Base-by-base conservation (phyloP, 2,329 filamentous ascomycete species). In the Chalaropsis thielavioides region DNA sequence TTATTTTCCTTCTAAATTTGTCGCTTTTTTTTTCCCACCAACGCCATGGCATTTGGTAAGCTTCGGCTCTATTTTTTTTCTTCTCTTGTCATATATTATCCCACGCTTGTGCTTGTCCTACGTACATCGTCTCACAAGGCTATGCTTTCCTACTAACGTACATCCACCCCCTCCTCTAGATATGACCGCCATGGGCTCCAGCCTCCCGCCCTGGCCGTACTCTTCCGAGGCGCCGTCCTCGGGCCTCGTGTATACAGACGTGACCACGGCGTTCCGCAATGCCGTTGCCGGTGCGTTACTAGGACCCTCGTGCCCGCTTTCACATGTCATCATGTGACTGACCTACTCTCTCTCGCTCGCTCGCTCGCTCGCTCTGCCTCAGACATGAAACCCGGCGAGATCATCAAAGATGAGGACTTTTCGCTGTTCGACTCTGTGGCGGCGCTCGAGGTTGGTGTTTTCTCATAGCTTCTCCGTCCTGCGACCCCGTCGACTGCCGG, bases 381-480 rank as follows among this genome's bases (percentile, higher is more conserved):
- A 67, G 66, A 67, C 40, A 63, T 67, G 66, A 62, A 62, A 49
- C 62, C 62, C 5, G 94, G 94, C 40, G 85, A 95, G 70, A 81
- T 99, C 2, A 81, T 97, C 68, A 96, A 96, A 76, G 92, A 97
- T 90, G 89, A 88, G 56, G 85, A 84, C 73, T 97, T 99, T 72
- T 95, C 91, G 1, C 81, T 99, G 3, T 96, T 96, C 70, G 94
- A 97, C 76, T 88, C 92, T 61, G 94, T 99, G 70, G 89, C 90
- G 68, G 89, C 89, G 70, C 80, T 94, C 24, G 89, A 94, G 82
- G 85, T 82, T 73, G 65, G 76, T 68, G 44, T 41, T 62, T 58
- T 35, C 54, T 35, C 24, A 38, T 17, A 38, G 31, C 31, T 58
- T 58, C 17, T 17, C 13, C 31, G 24, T 58, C 54, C n/a, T 38